Evolutionary conservation across 202 grass and related monocot genomes (phyloP).

Genomic region (Setaria italica): DNA sequence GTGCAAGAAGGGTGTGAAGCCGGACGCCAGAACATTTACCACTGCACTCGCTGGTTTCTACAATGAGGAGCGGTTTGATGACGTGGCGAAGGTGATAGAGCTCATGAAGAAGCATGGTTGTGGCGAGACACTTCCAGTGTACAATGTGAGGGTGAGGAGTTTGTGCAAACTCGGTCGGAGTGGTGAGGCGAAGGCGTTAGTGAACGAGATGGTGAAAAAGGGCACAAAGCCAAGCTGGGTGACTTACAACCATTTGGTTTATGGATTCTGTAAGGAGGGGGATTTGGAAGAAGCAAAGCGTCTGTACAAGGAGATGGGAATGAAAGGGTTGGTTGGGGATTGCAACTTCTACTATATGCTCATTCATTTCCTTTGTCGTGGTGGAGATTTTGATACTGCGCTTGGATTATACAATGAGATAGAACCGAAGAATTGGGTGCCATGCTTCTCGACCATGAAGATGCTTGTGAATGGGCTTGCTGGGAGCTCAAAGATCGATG

Average conservation of each 20-base stretch:
- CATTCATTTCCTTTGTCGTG: conserved; percentile 63
- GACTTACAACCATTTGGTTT: conserved; percentile 76
- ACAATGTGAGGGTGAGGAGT: conserved; percentile 79
- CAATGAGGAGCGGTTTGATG: conserved; percentile 79
- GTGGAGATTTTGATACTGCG: conserved; percentile 77
- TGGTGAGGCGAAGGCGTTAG: conserved; percentile 58
- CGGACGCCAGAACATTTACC: conserved; percentile 66
- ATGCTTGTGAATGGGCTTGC: conserved; percentile 87
- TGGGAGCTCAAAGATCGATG: conserved; percentile 61
- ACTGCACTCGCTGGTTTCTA: conserved; percentile 75
- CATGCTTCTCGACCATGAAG: conserved; percentile 86
- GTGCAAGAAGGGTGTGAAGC: conserved; percentile 62
- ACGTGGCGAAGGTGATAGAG: conserved; percentile 69
- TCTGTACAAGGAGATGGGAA: conserved; percentile 78
- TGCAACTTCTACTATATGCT: conserved; percentile 56
- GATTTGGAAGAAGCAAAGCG: conserved; percentile 78
- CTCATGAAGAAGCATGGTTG: conserved; percentile 83
- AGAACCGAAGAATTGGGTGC: conserved; percentile 65
- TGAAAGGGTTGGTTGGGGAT: conserved; percentile 50
- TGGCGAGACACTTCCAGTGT: conserved; percentile 51
- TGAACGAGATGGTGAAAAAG: conserved; percentile 67
- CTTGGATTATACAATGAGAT: conserved; percentile 64
- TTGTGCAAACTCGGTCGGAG: conserved; percentile 77
- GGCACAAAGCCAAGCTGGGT: conserved; percentile 70
- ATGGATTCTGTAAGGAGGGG: conserved; percentile 72